Conservation (phyloP, 345 rosid genomes). For the Hypericum perforatum region DNA sequence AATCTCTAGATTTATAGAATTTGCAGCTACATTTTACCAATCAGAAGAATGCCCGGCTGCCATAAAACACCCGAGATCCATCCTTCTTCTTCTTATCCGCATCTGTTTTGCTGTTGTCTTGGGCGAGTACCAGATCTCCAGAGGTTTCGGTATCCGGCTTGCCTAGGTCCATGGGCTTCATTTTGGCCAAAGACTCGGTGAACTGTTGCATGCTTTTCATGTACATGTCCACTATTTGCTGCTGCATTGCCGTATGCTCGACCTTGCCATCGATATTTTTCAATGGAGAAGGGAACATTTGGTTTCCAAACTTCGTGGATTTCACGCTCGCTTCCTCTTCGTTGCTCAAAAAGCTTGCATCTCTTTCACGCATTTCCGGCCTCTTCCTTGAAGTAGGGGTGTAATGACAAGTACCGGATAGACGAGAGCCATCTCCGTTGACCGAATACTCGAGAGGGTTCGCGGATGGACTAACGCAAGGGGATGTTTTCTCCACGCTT, state of each 20-base stretch:
- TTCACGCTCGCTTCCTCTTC: constrained; percentile 17
- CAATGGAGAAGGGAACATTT: constrained; percentile 31
- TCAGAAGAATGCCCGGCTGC: too few species aligned
- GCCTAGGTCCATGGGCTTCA: constrained; percentile 83
- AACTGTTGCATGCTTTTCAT: constrained; percentile 96
- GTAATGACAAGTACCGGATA: constrained; percentile 29
- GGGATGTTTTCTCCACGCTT: constrained; percentile 47
- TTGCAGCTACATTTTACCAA: too few species aligned
- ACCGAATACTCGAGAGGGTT: constrained; percentile 15
- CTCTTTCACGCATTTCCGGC: constrained; percentile 19
- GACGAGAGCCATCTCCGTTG: constrained; percentile 18
- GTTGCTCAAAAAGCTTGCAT: constrained; percentile 16
- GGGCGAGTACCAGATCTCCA: constrained; percentile 30
- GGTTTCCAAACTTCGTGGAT: constrained; percentile 13
- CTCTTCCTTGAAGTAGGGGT: constrained; percentile 48
- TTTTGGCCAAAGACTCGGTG: constrained; percentile 76
- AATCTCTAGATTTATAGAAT: too few species aligned
- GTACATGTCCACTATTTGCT: constrained; percentile 91
- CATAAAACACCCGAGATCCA: too few species aligned
- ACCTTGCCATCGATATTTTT: constrained; percentile 43
- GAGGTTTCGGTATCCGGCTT: constrained; percentile 28
- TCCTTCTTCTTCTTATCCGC: too few species aligned
- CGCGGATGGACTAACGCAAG: constrained; percentile 9
- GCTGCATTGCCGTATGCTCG: constrained; percentile 82
- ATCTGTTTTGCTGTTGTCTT: constrained; percentile 17